Percentiles rank a stretch among this genome's conserved stretches.
These are phyloP conservation scores for Populus hybrid DNA, from an alignment of 441 rosid species.

Conservation along the genomic window DNA sequence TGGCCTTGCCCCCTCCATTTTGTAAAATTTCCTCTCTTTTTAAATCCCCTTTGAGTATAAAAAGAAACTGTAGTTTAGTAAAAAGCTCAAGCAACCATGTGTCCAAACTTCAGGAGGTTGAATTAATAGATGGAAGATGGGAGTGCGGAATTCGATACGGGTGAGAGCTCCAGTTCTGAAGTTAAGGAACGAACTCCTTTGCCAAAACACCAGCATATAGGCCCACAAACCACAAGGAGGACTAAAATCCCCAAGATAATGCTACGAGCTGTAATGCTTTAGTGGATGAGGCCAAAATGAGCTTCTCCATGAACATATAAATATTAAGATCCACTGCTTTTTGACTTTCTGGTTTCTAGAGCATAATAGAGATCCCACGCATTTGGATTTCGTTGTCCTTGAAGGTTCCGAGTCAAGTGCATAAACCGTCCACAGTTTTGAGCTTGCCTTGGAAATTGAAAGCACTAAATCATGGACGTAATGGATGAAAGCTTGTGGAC, in stretches of 20 bases:
- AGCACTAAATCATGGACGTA: too few relatives aligned
- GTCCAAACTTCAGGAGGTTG: constrained; percentile 37
- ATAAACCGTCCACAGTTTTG: constrained; percentile 51
- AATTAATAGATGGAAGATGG: constrained; percentile 36
- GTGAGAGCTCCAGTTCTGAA: constrained; percentile 59
- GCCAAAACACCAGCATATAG: constrained; percentile 29
- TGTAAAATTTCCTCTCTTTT: not conserved
- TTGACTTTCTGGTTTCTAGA: constrained; percentile 24
- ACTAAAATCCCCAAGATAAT: constrained; percentile 27
- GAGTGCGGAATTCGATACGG: constrained; percentile 40
- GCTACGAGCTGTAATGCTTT: constrained; percentile 31
- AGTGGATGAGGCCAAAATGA: constrained; percentile 34
- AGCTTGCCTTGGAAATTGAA: constrained; percentile 93
- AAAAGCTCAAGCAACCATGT: constrained; percentile 42
- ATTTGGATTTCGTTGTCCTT: constrained; percentile 30
- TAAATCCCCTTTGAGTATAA: not conserved
- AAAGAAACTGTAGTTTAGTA: constrained; percentile 36
- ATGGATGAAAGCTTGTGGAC: too few relatives aligned
- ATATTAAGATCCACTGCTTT: constrained; percentile 29
- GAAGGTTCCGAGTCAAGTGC: constrained; percentile 42
- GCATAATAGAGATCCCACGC: constrained; percentile 26
- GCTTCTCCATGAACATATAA: constrained; percentile 41
- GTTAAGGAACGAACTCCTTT: constrained; percentile 50
- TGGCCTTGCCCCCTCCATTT: not conserved
- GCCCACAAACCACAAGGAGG: constrained; percentile 37